phyloP scores from a whole-genome alignment of 257 asterid species.

The Rauvolfia tetraphylla region DNA sequence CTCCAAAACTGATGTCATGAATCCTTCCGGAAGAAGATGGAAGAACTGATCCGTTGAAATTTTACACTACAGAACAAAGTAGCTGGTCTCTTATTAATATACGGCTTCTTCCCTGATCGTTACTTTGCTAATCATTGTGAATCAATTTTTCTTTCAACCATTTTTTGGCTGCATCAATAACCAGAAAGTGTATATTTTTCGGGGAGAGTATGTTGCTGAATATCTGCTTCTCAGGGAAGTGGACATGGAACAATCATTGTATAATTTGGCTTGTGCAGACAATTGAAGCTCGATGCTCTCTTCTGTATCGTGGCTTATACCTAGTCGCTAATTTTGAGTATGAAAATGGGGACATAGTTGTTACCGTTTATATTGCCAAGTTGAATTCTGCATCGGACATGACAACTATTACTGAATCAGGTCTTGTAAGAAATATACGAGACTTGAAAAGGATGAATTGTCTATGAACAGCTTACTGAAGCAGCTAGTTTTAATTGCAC shows the following conservation, averaged over 20 bases:
- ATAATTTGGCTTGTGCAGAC: slow-evolving; percentile 7
- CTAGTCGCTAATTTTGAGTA: background rate
- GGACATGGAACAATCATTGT: slow-evolving; percentile 13
- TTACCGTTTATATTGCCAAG: background rate
- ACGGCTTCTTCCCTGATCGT: slow-evolving; percentile 10
- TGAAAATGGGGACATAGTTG: background rate
- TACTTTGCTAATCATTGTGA: slow-evolving; percentile 12
- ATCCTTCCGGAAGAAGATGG: background rate
- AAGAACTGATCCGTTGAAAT: slow-evolving; percentile 1
- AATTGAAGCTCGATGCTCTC: slow-evolving; percentile 6
- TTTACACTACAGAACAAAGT: background rate
- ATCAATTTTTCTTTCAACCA: background rate
- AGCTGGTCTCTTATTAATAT: background rate
- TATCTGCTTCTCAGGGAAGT: slow-evolving; percentile 11
- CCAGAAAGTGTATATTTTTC: slow-evolving; percentile 4
- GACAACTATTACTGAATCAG: background rate
- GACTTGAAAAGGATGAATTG: background rate
- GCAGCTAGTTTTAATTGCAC: background rate
- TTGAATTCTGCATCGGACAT: background rate
- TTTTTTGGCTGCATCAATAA: slow-evolving; percentile 15
- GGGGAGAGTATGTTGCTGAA: background rate
- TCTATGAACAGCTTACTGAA: background rate
- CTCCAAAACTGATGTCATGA: slow-evolving; percentile 35
- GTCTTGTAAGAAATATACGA: background rate
- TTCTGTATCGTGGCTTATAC: slow-evolving; percentile 10